Base-by-base conservation (phyloP, 2,329 filamentous ascomycete genomes). In the Chrysosporium queenslandicum region DNA sequence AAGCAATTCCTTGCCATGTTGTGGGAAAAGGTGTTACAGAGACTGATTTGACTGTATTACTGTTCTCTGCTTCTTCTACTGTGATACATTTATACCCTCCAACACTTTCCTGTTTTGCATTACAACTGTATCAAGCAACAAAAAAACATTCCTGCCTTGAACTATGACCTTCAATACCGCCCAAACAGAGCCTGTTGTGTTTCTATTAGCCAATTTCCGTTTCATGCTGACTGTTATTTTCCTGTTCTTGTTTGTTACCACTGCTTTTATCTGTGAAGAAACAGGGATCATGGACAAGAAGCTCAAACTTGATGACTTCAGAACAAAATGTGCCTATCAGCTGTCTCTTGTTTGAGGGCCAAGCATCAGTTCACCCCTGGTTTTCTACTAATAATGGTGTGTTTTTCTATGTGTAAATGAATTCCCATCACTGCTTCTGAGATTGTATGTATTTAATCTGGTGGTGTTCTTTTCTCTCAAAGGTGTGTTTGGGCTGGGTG, bases 361-460 rank as follows among this genome's bases (percentile, higher is more conserved):
- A 12, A 25, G 3, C n/a, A 43, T 23, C 18, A n/a, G 25, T 12
- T 4, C 12, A 30, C 25, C 25, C 41, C 20, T n/a, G 30, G 25
- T 23, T 27, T 21, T 29, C 8, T 9, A 46, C 36, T 36, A 14
- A 46, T 34, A 16, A 6, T 34, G 18, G 9, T 27, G 16, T 34
- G n/a, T 20, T 43, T 50, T 34, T 43, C 29, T 36, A 20, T 36
- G 20, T 50, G 48, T 42, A 50, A 41, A 39, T 42, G 25, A 36
- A 39, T 36, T 41, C n/a, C n/a, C 16, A n/a, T 4, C 21, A 20
- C 25, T 23, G 27, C 21, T 50, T 23, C 23, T 50, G 39, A 40
- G 2, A 8, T n/a, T 32, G 2, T 42, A 40, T 50, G 47, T 50
- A 32, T 50, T 34, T 50, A 50, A 42, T 43, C 25, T 21, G 29